A percentile compares a stretch with the other conserved stretches of the same genome.
Conservation (phyloP, 192 early-diverging fungal species). For the Coemansia sp. region DNA sequence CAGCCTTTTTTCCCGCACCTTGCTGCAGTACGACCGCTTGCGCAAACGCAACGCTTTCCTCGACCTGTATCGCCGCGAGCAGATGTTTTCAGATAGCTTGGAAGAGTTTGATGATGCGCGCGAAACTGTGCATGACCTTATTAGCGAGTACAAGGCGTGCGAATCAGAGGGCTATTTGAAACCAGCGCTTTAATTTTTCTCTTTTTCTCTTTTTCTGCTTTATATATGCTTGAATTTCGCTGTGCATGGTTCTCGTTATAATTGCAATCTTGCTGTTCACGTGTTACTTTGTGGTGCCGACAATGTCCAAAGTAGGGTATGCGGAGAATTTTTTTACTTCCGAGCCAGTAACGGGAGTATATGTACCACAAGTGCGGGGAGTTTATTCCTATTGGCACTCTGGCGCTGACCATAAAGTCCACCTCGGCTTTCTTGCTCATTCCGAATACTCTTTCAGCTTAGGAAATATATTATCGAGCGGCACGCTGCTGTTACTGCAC, state of each 20-base stretch:
- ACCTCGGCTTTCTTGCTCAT: neutral
- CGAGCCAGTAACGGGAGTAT: neutral
- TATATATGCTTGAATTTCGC: slow-evolving; percentile 1
- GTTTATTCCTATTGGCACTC: slow-evolving; percentile 4
- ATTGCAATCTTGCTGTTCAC: slow-evolving; percentile 3
- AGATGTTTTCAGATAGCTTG: slow-evolving; percentile 73
- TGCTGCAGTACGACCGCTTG: slow-evolving; percentile 91
- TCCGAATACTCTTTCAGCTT: slow-evolving; percentile 3
- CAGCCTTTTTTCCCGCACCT: slow-evolving; percentile 86
- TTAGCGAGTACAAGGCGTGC: slow-evolving; percentile 92
- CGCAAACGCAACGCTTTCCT: slow-evolving; percentile 95
- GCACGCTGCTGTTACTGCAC: slow-evolving; percentile 15
- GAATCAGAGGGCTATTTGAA: slow-evolving; percentile 83
- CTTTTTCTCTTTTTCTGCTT: neutral
- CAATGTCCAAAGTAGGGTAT: slow-evolving; percentile 11
- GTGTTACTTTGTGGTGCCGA: slow-evolving; percentile 1
- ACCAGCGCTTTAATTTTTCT: neutral
- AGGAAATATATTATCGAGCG: slow-evolving; percentile 25
- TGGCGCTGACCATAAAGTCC: neutral
- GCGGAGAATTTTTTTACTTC: slow-evolving; percentile 10
- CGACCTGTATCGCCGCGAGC: slow-evolving; percentile 86
- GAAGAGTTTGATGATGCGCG: slow-evolving; percentile 94
- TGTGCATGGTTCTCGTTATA: neutral
- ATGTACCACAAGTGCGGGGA: neutral
- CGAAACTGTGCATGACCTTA: slow-evolving; percentile 85